Base-by-base conservation (phyloP, 78 protist species). In the Tieghemostelium lacteum region DNA sequence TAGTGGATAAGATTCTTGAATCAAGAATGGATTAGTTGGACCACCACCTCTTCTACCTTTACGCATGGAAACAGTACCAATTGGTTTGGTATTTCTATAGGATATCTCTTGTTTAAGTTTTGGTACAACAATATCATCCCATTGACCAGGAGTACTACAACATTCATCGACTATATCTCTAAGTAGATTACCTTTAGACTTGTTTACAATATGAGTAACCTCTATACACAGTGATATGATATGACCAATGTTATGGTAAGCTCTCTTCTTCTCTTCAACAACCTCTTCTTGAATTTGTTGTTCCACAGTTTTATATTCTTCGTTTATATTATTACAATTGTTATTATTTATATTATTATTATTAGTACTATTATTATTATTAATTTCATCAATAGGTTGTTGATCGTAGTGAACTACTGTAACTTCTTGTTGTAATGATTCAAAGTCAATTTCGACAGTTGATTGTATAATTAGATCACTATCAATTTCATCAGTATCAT, bases 51-150 rank as follows among this genome's bases (percentile, higher is more conserved):
- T 71, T 58, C 75, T 83, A 33, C 91, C 91, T 60, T 83, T 83
- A 69, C 91, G 91, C 91, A 83, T 83, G 7, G 91, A 83, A 12
- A 83, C 91, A 3, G 91, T 83, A n/a, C 91, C 91, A 16, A 83
- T 83, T 40, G 91, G 91, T 45, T 83, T 83, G 49, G 61, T 58
- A 22, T 36, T 60, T 60, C 91, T 66, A 58, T 57, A 60, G 1
- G 91, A 83, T 8, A 83, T 83, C 54, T 83, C 91, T 73, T 83
- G 74, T 45, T 39, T 39, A 19, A 83, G 17, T 63, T 83, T 83
- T 28, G 91, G 91, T n/a, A 83, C 91, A 0, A 83, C 91, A 34
- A 83, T 66, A 39, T 70, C 91, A 45, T 83, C 91, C 91, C 91
- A 83, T 64, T 78, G 75, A 34, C 78, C 78, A 28, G 28, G 61